Percentiles rank a stretch among this genome's conserved stretches.
These are phyloP conservation scores for Monosporascus sp. DNA, from an alignment of 2,329 filamentous ascomycete genomes.

Conservation along the genomic window DNA sequence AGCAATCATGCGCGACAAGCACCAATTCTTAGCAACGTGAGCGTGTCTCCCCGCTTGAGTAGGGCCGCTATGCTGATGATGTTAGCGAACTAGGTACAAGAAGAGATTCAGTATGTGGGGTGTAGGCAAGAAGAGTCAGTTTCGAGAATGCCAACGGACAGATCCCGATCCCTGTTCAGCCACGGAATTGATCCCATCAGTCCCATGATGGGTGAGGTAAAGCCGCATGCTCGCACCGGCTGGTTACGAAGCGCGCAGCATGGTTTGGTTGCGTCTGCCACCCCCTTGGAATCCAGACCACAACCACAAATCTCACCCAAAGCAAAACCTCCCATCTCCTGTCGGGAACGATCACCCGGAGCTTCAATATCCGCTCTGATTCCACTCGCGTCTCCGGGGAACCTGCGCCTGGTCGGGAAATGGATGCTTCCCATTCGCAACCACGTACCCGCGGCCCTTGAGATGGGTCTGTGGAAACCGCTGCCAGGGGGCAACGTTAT, in stretches of 20 bases:
- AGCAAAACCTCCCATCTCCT: neutral
- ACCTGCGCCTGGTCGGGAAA: neutral
- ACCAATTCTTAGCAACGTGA: neutral
- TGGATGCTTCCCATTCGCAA: neutral
- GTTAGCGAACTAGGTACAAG: neutral
- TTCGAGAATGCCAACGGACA: neutral
- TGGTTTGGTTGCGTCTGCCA: neutral
- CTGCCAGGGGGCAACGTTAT: neutral
- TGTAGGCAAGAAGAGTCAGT: neutral
- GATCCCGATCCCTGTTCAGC: neutral
- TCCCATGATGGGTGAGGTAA: neutral
- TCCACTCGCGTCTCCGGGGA: neutral
- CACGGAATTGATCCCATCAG: neutral
- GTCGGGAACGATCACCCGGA: neutral
- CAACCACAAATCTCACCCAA: neutral
- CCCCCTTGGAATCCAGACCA: neutral
- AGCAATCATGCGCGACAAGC: neutral
- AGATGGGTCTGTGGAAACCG: neutral
- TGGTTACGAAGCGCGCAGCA: neutral
- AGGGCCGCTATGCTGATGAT: neutral
- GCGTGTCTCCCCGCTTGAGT: neutral
- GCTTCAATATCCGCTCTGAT: neutral
- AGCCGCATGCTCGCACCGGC: neutral
- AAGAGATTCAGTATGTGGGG: neutral
- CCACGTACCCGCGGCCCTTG: neutral